Conservation (phyloP, 257 asterid species). For the Nicotiana undulata region DNA sequence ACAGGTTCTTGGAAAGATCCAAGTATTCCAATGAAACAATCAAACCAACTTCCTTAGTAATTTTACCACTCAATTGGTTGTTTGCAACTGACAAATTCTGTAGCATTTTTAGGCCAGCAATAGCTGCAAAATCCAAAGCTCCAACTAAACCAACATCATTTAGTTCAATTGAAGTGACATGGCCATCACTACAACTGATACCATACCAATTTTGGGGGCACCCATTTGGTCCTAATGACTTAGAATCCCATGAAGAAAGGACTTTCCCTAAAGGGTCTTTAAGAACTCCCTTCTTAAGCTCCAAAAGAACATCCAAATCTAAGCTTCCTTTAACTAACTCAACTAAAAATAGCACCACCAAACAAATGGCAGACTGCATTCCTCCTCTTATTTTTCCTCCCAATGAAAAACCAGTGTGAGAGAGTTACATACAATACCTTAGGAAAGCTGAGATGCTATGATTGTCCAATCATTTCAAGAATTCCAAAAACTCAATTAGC, state of each 20-base stretch:
- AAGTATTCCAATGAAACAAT: conserved; percentile 35
- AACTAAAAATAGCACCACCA: conserved; percentile 32
- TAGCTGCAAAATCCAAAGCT: conserved; percentile 40
- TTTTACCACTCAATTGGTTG: conserved; percentile 49
- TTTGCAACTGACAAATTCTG: conserved; percentile 50
- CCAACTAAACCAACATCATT: conserved; percentile 52
- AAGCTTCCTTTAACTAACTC: conserved; percentile 36
- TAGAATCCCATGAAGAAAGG: conserved; percentile 77
- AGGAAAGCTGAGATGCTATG: neutral
- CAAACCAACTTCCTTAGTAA: conserved; percentile 42
- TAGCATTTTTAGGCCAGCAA: conserved; percentile 52
- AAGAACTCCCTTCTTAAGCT: conserved; percentile 58
- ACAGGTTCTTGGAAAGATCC: conserved; percentile 57
- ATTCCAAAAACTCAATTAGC: neutral
- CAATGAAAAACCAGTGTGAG: neutral
- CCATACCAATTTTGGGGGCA: conserved; percentile 78
- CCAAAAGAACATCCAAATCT: conserved; percentile 52
- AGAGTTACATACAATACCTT: neutral
- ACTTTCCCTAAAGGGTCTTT: conserved; percentile 39
- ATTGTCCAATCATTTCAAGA: conserved; percentile 1
- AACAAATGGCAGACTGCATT: conserved; percentile 43
- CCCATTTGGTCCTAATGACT: conserved; percentile 55
- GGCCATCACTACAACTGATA: conserved; percentile 46
- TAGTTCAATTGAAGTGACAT: conserved; percentile 51
- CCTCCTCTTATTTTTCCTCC: conserved; percentile 13